A percentile compares a stretch with the other conserved stretches of the same genome.
Evolutionary conservation across 139 green algal species (phyloP).

Genomic region (Edaphochlamys debaryana): DNA sequence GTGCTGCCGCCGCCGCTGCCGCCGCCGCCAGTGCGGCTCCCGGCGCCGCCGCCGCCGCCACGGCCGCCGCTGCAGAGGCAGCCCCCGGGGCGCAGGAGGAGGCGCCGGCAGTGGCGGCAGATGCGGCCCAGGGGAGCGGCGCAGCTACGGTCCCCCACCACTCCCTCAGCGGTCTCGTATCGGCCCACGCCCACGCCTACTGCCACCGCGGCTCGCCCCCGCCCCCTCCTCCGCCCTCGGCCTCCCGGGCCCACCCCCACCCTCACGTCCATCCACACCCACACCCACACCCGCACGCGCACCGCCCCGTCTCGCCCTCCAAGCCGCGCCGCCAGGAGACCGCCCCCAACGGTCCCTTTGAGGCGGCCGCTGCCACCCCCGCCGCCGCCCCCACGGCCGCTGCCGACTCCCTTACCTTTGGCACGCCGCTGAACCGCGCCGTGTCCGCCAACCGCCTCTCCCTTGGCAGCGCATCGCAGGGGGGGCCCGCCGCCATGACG

Average conservation of each 20-base stretch:
- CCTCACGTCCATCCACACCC: not conserved
- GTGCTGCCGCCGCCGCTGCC: not conserved
- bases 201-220: constrained; percentile 29
- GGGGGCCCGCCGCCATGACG: not conserved
- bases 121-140: not conserved
- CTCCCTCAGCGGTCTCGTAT: not conserved
- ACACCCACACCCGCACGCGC: not conserved
- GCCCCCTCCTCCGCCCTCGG: not conserved
- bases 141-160: not conserved
- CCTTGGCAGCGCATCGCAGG: not conserved
- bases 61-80: not conserved
- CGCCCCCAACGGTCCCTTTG: not conserved
- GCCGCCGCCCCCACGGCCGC: not conserved
- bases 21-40: not conserved
- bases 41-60: not conserved
- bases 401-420: too few species aligned
- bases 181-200: constrained; percentile 13
- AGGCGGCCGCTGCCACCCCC: too few species aligned
- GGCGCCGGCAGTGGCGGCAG: not conserved
- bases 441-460: too few species aligned
- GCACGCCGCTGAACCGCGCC: too few species aligned
- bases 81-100: not conserved
- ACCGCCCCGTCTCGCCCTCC: not conserved
- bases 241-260: not conserved
- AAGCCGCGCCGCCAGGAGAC: too few species aligned